These are phyloP conservation scores for Pseudogymnoascus sp. DNA, from an alignment of 2,329 filamentous ascomycete genomes.

Conservation along the genomic window DNA sequence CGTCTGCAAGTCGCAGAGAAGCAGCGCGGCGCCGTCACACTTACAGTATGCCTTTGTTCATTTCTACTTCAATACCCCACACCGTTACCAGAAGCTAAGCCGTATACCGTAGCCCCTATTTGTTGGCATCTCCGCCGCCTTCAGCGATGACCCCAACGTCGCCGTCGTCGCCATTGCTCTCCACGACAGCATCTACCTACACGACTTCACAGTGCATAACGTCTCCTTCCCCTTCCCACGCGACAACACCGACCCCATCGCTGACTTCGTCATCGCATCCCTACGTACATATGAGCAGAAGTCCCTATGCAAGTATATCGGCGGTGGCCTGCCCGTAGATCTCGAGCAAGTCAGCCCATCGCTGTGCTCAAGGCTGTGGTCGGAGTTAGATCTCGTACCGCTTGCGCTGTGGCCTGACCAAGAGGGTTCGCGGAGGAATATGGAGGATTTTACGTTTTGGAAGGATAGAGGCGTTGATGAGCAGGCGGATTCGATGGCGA, in stretches of 20 bases:
- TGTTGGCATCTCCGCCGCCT: slow-evolving; percentile 51
- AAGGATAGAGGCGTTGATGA: slow-evolving; percentile 60
- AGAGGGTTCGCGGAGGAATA: slow-evolving; percentile 25
- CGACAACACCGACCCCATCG: slow-evolving; percentile 39
- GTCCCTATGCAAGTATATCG: slow-evolving; percentile 66
- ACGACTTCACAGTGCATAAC: slow-evolving; percentile 61
- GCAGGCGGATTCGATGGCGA: slow-evolving; percentile 71
- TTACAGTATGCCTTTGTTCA: not conserved
- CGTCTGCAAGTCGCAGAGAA: not conserved
- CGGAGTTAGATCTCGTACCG: slow-evolving; percentile 67
- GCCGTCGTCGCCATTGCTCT: slow-evolving; percentile 58
- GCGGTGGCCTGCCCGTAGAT: slow-evolving; percentile 57
- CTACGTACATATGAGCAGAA: slow-evolving; percentile 52
- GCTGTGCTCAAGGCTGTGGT: slow-evolving; percentile 64
- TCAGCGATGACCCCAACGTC: slow-evolving; percentile 36
- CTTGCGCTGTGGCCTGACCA: slow-evolving; percentile 49
- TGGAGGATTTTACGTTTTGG: slow-evolving; percentile 35
- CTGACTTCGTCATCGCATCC: slow-evolving; percentile 49
- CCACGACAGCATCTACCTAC: slow-evolving; percentile 65
- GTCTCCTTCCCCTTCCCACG: slow-evolving; percentile 37
- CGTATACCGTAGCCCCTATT: slow-evolving; percentile 42
- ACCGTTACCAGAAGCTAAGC: not conserved
- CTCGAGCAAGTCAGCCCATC: slow-evolving; percentile 52
- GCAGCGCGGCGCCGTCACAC: not conserved
- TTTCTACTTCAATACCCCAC: not conserved